Evolutionary conservation across 2,329 filamentous ascomycete species (phyloP).

Genomic region (Madurella fahalii): DNA sequence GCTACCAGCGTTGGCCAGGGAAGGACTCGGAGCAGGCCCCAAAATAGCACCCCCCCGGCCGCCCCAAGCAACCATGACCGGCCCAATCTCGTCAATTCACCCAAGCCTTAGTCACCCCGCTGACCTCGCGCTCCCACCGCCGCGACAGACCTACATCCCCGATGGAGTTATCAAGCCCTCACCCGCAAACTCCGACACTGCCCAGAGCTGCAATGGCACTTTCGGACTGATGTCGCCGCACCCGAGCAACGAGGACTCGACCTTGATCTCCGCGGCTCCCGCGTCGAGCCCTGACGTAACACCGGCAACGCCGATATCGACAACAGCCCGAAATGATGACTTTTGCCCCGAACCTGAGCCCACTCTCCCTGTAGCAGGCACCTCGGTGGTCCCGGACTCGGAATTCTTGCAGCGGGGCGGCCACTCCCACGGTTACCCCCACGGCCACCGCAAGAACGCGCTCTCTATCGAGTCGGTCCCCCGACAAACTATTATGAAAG

Average conservation of each 20-base stretch:
- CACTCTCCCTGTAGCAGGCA: slow-evolving; percentile 13
- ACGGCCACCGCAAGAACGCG: slow-evolving; percentile 44
- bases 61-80: slow-evolving; percentile 26
- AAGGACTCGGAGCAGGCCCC: neutral
- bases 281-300: neutral
- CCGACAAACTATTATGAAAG: slow-evolving; percentile 78
- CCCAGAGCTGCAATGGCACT: slow-evolving; percentile 24
- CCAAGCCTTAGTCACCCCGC: slow-evolving; percentile 40
- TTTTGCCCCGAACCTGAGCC: slow-evolving; percentile 1
- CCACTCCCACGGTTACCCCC: slow-evolving; percentile 33
- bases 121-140: slow-evolving; percentile 18
- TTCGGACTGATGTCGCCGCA: slow-evolving; percentile 21
- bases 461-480: slow-evolving; percentile 65
- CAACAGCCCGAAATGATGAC: slow-evolving; percentile 15
- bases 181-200: slow-evolving; percentile 26
- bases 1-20: neutral
- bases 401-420: slow-evolving; percentile 21
- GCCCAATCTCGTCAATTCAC: slow-evolving; percentile 44
- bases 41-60: neutral
- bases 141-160: slow-evolving; percentile 13
- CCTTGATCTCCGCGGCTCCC: neutral
- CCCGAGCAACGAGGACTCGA: slow-evolving; percentile 12
- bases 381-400: slow-evolving; percentile 26
- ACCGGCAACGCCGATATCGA: neutral
- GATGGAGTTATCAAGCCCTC: slow-evolving; percentile 28